Evolutionary conservation across 1,139 yeast species (phyloP).

Genomic region (Saccharomyces uvarum): DNA sequence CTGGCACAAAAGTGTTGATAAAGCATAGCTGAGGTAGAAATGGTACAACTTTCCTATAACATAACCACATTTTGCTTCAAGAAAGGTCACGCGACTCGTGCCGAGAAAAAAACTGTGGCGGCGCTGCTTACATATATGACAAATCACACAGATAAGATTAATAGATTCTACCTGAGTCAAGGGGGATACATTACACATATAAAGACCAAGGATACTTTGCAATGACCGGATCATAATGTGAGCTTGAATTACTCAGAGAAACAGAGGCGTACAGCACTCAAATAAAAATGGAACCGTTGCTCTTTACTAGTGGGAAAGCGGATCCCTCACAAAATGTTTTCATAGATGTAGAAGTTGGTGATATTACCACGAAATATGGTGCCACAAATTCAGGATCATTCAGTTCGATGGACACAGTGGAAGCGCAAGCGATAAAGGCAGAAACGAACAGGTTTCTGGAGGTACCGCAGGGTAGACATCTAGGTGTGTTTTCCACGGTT

Average conservation of each 20-base stretch:
- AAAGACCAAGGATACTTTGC: not conserved
- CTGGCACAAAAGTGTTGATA: not conserved
- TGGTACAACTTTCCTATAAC: not conserved
- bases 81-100: not conserved
- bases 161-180: not conserved
- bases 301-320: not conserved
- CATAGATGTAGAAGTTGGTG: constrained; percentile 2
- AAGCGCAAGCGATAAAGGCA: constrained; percentile 13
- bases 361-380: constrained; percentile 1
- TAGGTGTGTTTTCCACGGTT: constrained; percentile 60
- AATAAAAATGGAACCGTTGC: not conserved
- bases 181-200: not conserved
- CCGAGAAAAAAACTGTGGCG: not conserved
- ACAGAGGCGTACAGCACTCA: not conserved
- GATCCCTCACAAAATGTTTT: not conserved
- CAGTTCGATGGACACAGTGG: constrained; percentile 8
- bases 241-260: not conserved
- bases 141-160: not conserved
- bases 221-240: not conserved
- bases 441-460: constrained; percentile 32
- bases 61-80: not conserved
- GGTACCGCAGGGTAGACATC: constrained; percentile 67
- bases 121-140: not conserved
- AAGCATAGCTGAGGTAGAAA: not conserved
- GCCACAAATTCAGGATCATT: constrained; percentile 4